A percentile compares a stretch with the other conserved stretches of the same genome.
phyloP scores from a whole-genome alignment of 352 stramenopile genomes.

The Globisporangium mamillatum region DNA sequence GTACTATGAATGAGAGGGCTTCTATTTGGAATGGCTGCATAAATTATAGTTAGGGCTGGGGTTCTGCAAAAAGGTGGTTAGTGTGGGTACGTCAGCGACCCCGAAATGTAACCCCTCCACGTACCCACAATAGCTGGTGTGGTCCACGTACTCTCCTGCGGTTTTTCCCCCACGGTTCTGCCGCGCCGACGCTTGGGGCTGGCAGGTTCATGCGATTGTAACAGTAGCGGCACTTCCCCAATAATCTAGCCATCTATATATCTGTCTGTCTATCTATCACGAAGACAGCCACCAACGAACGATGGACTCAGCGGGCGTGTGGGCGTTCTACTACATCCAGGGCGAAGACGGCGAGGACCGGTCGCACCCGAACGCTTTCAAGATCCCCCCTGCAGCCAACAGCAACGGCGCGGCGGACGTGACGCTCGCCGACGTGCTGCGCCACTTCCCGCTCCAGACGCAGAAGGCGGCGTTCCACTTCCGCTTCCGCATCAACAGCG shows the following conservation, averaged over 20 bases:
- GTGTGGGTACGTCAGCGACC: neutral
- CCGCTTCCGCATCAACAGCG: constrained; percentile 76
- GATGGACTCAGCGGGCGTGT: constrained; percentile 38
- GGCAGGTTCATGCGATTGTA: neutral
- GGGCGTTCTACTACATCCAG: constrained; percentile 89
- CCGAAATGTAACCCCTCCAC: neutral
- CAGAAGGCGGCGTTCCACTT: constrained; percentile 63
- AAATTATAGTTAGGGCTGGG: constrained; percentile 3
- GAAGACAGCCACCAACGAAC: constrained; percentile 4
- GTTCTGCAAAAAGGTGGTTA: neutral
- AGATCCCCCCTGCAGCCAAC: constrained; percentile 30
- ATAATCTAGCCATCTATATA: neutral
- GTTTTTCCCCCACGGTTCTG: neutral
- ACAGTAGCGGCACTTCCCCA: neutral
- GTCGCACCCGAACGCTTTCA: constrained; percentile 80
- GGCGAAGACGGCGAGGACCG: constrained; percentile 83
- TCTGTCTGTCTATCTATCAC: constrained; percentile 3
- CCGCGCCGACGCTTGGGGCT: neutral
- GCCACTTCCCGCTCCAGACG: constrained; percentile 58
- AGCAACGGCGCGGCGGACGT: constrained; percentile 32
- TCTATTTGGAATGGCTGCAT: constrained; percentile 17
- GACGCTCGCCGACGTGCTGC: constrained; percentile 68
- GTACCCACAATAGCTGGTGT: neutral
- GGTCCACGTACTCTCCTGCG: neutral
- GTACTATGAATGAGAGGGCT: neutral